Conservation (phyloP, 768 basidiomycete species). For the Dacryopinax primogenitus region DNA sequence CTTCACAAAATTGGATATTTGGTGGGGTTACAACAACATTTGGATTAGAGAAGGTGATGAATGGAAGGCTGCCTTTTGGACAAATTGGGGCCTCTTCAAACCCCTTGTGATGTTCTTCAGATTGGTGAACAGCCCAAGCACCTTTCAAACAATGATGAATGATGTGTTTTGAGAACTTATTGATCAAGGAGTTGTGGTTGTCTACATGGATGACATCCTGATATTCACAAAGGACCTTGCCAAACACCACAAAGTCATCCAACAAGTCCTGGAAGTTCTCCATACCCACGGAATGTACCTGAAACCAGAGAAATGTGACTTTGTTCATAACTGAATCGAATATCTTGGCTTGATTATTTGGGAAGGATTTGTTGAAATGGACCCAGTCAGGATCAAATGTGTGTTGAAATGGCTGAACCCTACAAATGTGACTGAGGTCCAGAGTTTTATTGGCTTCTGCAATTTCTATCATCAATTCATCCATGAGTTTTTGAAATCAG, state of each 20-base stretch:
- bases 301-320: slow-evolving; percentile 9
- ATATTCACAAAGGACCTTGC: slow-evolving; percentile 11
- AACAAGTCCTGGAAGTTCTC: slow-evolving; percentile 11
- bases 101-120: background rate
- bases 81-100: background rate
- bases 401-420: slow-evolving; percentile 21
- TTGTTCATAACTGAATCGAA: background rate
- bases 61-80: background rate
- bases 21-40: background rate
- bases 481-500: slow-evolving; percentile 14
- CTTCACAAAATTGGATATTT: background rate
- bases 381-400: slow-evolving; percentile 19
- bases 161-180: slow-evolving; percentile 18
- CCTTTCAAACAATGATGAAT: slow-evolving; percentile 17
- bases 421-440: slow-evolving; percentile 18
- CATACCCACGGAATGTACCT: background rate
- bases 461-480: slow-evolving; percentile 25
- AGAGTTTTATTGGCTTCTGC: slow-evolving; percentile 22
- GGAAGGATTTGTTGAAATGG: slow-evolving; percentile 17
- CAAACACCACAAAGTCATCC: slow-evolving; percentile 8
- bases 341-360: slow-evolving; percentile 16
- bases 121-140: slow-evolving; percentile 19
- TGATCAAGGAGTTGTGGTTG: slow-evolving; percentile 13
- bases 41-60: background rate
- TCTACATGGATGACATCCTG: slow-evolving; percentile 19